phyloP scores from a whole-genome alignment of 805 yeast species.

The Metschnikowia colocasiae region DNA sequence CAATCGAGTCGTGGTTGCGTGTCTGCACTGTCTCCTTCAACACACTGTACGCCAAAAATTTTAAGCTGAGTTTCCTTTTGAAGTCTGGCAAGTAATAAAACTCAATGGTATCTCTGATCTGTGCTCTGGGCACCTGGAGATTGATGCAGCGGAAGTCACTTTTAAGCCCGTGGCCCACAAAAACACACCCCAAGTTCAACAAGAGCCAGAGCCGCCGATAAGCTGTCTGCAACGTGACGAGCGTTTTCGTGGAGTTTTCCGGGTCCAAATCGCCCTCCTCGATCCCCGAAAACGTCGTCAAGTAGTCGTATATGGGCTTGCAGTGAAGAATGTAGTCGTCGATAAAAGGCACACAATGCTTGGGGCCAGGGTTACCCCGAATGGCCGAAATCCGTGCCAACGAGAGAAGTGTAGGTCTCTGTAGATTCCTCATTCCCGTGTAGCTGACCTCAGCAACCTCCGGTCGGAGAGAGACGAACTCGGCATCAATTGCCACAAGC shows the following conservation, averaged over 20 bases:
- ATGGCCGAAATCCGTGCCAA: conserved; percentile 88
- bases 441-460: conserved; percentile 76
- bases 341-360: conserved; percentile 74
- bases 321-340: conserved; percentile 87
- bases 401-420: conserved; percentile 71
- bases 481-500: conserved; percentile 92
- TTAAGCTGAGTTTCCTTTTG: conserved; percentile 75
- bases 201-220: conserved; percentile 89
- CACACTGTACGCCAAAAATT: conserved; percentile 80
- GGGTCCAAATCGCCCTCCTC: conserved; percentile 88
- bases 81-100: conserved; percentile 70
- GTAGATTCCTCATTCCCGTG: conserved; percentile 63
- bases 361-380: conserved; percentile 63
- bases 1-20: conserved; percentile 95
- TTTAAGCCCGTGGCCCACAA: conserved; percentile 90
- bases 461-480: conserved; percentile 78
- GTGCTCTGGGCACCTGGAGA: conserved; percentile 77
- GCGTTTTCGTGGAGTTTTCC: conserved; percentile 52
- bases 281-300: conserved; percentile 92
- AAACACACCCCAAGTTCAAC: conserved; percentile 81
- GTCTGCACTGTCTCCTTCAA: conserved; percentile 76
- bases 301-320: conserved; percentile 71
- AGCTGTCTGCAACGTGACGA: conserved; percentile 78
- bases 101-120: conserved; percentile 86
- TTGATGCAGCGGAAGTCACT: conserved; percentile 94